Base-by-base conservation (phyloP, 1,284 basidiomycete species). In the Pyrrhoderma lamaoense region DNA sequence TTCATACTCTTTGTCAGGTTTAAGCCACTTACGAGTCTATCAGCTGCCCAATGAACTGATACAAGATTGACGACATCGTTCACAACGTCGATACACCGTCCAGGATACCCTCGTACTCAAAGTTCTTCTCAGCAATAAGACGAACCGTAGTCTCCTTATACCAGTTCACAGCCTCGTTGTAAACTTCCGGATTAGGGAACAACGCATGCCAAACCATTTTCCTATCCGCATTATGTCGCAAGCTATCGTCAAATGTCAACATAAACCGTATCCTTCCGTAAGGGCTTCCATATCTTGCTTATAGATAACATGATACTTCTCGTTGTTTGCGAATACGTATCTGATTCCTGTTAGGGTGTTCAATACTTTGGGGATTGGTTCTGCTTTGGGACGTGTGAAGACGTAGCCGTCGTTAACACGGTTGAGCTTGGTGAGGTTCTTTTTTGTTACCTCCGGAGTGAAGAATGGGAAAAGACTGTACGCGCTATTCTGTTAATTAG, bases 381-480 rank as follows among this genome's bases (percentile, higher is more conserved):
- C 49, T 1, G 64, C 37, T 0, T 58, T 49, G 0, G 74, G 74
- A 1, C 65, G 66, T 13, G 65, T 64, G 55, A 75, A 76, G 21
- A 67, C 67, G 58, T 79, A 80, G 37, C 70, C 64, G 25, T 65
- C 63, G 3, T 62, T 62, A 4, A 70, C 61, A 31, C 27, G 27
- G 0, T 67, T 69, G 54, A 71, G 72, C 31, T 63, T 64, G 0
- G 65, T 69, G 39, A 76, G 62, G 42, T 64, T 69, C 4, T 66
- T 59, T 50, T 70, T 61, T 75, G 75, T 75, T 56, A 72, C 62
- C 42, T 59, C 45, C 54, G 79, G 67, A 19, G 72, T 73, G 61
- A 77, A 74, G 70, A 82, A 79, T 0, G 80, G 77, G 68, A 75
- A 79, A n/a, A 74, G 65, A 0, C 62, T 64, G 53, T 68, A 71